A percentile compares a stretch with the other conserved stretches of the same genome.
These are phyloP conservation scores for Alternaria rosae DNA, from an alignment of 2,329 filamentous ascomycete species.

Conservation along the genomic window DNA sequence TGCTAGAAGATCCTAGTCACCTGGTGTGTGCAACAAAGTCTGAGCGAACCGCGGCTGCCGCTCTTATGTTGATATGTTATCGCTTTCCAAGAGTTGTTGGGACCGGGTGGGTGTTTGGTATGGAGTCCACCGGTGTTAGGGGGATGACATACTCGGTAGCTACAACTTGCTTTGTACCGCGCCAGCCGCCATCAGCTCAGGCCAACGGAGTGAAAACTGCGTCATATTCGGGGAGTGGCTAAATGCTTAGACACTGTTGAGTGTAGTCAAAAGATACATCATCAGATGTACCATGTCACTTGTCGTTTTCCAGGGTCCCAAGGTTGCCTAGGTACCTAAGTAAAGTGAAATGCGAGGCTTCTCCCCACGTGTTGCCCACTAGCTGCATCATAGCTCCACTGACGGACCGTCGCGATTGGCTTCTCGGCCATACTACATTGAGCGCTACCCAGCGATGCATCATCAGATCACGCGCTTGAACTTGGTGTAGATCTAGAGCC, in stretches of 20 bases:
- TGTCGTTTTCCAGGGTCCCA: background rate
- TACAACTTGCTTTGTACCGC: background rate
- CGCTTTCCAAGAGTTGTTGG: background rate
- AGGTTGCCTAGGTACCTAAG: background rate
- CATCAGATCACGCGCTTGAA: constrained; percentile 2
- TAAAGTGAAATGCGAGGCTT: background rate
- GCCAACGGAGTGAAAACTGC: background rate
- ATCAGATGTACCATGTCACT: background rate
- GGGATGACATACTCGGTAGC: background rate
- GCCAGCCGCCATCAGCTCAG: background rate
- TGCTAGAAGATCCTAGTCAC: background rate
- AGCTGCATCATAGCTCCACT: background rate
- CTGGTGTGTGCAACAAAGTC: background rate
- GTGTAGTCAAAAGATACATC: background rate
- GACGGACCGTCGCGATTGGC: constrained; percentile 7
- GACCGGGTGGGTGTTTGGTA: background rate
- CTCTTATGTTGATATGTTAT: background rate
- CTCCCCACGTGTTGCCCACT: constrained; percentile 6
- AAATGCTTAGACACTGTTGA: background rate
- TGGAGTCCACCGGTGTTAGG: background rate
- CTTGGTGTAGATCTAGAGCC: background rate
- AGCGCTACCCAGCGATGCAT: background rate
- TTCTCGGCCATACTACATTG: constrained; percentile 1
- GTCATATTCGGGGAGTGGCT: background rate
- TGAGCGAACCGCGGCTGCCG: background rate